Evolutionary conservation across 345 rosid genomes (phyloP).

Genomic region (Xanthoceras sorbifolium): DNA sequence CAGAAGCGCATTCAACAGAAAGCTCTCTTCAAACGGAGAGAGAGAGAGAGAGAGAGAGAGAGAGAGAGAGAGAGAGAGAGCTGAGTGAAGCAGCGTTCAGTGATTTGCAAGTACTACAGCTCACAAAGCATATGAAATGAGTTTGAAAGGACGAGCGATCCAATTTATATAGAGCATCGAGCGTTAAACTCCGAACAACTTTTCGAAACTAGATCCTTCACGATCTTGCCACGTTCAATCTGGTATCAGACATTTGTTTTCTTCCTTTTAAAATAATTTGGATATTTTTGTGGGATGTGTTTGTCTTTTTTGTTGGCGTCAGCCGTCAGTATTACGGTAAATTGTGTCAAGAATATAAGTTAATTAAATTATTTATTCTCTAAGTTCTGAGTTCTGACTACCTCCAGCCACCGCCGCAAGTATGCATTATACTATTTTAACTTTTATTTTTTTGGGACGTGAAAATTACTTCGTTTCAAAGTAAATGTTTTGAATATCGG

Average conservation of each 20-base stretch:
- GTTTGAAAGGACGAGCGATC: neutral
- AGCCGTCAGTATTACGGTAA: too few species aligned
- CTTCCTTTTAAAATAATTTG: neutral
- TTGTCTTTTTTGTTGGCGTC: too few species aligned
- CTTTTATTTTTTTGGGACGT: too few species aligned
- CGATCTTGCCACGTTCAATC: constrained; percentile 28
- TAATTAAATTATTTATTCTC: too few species aligned
- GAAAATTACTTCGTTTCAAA: too few species aligned
- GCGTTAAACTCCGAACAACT: constrained; percentile 15
- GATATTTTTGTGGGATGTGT: neutral
- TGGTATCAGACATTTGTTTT: neutral
- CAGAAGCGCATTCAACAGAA: constrained; percentile 38
- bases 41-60: neutral
- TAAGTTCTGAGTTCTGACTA: too few species aligned
- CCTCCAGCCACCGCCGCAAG: too few species aligned
- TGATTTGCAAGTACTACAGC: neutral
- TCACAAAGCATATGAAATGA: neutral
- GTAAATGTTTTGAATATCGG: too few species aligned
- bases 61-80: neutral
- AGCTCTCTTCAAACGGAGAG: constrained; percentile 23
- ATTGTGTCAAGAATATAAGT: too few species aligned
- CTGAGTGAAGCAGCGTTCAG: neutral
- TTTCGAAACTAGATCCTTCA: constrained; percentile 2
- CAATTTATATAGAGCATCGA: constrained; percentile 14
- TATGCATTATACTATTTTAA: too few species aligned